phyloP scores from a whole-genome alignment of 2,329 filamentous ascomycete species.

The Xylaria sp. region DNA sequence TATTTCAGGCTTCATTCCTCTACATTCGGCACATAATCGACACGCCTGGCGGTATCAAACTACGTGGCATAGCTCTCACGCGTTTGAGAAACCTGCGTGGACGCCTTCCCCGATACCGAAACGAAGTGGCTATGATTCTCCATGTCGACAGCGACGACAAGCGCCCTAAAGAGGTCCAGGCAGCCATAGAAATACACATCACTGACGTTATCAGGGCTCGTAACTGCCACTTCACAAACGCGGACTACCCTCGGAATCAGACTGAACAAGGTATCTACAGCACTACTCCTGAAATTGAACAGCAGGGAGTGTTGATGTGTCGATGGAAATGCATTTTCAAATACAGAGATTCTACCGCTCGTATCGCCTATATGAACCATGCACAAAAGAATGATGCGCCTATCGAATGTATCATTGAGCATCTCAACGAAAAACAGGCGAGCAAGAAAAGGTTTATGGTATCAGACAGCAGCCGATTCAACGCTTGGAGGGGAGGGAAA shows the following conservation, averaged over 20 bases:
- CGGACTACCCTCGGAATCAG: constrained; percentile 45
- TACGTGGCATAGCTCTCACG: constrained; percentile 48
- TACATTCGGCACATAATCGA: constrained; percentile 40
- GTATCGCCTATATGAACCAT: constrained; percentile 22
- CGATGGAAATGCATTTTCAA: constrained; percentile 50
- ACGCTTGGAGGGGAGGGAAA: constrained; percentile 44
- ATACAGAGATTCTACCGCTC: constrained; percentile 43
- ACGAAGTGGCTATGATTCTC: constrained; percentile 47
- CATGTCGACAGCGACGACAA: constrained; percentile 43
- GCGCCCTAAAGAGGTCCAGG: constrained; percentile 42
- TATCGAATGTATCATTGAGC: constrained; percentile 42
- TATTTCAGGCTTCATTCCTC: constrained; percentile 43
- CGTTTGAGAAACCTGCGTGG: constrained; percentile 45
- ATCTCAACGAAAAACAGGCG: constrained; percentile 44
- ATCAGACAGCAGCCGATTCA: constrained; percentile 40
- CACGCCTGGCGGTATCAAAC: constrained; percentile 31
- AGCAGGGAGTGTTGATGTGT: constrained; percentile 49
- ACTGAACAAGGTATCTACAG: constrained; percentile 33
- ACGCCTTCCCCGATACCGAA: constrained; percentile 44
- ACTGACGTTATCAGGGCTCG: constrained; percentile 40
- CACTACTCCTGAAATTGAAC: constrained; percentile 43
- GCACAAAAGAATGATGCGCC: constrained; percentile 40
- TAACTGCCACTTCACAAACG: constrained; percentile 49
- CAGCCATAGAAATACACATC: constrained; percentile 45
- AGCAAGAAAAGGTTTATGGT: constrained; percentile 46